A percentile compares a stretch with the other conserved stretches of the same genome.
These are phyloP conservation scores for Boletellus ananas DNA, from an alignment of 768 basidiomycete genomes.

Conservation along the genomic window DNA sequence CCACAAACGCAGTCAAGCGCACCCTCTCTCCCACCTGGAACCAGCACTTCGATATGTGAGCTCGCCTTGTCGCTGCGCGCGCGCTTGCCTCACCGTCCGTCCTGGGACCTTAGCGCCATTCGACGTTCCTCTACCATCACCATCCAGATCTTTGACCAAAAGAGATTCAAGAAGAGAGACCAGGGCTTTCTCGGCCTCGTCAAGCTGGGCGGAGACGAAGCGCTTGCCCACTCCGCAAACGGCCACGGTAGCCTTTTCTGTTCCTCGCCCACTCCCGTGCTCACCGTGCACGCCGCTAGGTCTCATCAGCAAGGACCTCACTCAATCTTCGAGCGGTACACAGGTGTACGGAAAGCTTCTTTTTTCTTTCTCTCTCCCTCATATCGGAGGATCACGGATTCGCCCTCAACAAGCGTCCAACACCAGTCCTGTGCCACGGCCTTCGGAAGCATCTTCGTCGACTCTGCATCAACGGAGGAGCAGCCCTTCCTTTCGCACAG, in stretches of 20 bases:
- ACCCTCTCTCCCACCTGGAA: conserved; percentile 76
- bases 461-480: conserved; percentile 20
- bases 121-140: conserved; percentile 70
- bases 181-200: conserved; percentile 70
- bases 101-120: conserved; percentile 46
- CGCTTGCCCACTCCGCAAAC: conserved; percentile 45
- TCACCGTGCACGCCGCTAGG: conserved; percentile 36
- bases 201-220: conserved; percentile 53
- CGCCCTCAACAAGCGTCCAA: conserved; percentile 15
- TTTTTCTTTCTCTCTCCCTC: conserved; percentile 52
- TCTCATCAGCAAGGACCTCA: conserved; percentile 64
- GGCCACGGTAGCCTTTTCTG: conserved; percentile 37
- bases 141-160: conserved; percentile 89
- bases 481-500: conserved; percentile 19
- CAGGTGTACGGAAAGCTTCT: conserved; percentile 82
- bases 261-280: not conserved
- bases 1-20: conserved; percentile 68
- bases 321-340: conserved; percentile 21
- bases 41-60: conserved; percentile 82
- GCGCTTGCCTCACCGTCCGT: conserved; percentile 5
- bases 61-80: conserved; percentile 9
- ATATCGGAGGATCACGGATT: conserved; percentile 20
- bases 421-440: conserved; percentile 14
- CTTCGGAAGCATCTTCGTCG: conserved; percentile 9
- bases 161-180: conserved; percentile 82